A percentile compares a stretch with the other conserved stretches of the same genome.
Conservation (phyloP, 441 rosid genomes). For the Croton setiger region DNA sequence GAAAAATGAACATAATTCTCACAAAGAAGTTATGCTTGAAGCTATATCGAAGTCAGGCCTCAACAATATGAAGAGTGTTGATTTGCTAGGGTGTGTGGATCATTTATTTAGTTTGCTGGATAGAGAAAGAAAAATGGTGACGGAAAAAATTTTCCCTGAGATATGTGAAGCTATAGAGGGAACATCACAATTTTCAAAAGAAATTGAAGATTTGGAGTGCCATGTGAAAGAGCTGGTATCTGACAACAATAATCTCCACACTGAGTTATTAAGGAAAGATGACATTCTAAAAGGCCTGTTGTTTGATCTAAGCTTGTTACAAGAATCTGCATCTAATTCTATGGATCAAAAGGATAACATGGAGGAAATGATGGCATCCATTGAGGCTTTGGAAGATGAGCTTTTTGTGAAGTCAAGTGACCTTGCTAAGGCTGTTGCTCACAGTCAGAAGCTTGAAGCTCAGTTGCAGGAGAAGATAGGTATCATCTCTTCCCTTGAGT, state of each 20-base stretch:
- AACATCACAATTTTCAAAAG: conserved; percentile 44
- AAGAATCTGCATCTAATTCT: conserved; percentile 83
- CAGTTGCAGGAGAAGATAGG: conserved; percentile 69
- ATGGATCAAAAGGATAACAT: conserved; percentile 77
- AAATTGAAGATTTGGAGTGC: conserved; percentile 53
- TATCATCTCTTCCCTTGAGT: conserved; percentile 47
- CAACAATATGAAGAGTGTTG: conserved; percentile 35
- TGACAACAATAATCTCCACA: conserved; percentile 55
- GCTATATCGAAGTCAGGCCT: conserved; percentile 33
- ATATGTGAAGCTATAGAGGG: conserved; percentile 43
- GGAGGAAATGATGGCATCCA: conserved; percentile 55
- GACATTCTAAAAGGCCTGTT: conserved; percentile 73
- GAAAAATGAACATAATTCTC: conserved; percentile 28
- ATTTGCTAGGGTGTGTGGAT: conserved; percentile 35
- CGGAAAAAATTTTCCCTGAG: conserved; percentile 44
- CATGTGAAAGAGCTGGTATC: conserved; percentile 47
- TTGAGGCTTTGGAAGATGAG: conserved; percentile 74
- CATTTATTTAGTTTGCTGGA: conserved; percentile 34
- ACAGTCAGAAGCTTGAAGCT: conserved; percentile 53
- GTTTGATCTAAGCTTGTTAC: conserved; percentile 89
- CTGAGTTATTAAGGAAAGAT: conserved; percentile 79
- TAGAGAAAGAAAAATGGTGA: conserved; percentile 32
- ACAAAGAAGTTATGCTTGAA: conserved; percentile 31
- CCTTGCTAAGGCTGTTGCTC: conserved; percentile 57
- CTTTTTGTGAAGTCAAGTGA: conserved; percentile 56